phyloP scores from a whole-genome alignment of 2,329 filamentous ascomycete genomes.

The Aspergillus pseudoglaucus region DNA sequence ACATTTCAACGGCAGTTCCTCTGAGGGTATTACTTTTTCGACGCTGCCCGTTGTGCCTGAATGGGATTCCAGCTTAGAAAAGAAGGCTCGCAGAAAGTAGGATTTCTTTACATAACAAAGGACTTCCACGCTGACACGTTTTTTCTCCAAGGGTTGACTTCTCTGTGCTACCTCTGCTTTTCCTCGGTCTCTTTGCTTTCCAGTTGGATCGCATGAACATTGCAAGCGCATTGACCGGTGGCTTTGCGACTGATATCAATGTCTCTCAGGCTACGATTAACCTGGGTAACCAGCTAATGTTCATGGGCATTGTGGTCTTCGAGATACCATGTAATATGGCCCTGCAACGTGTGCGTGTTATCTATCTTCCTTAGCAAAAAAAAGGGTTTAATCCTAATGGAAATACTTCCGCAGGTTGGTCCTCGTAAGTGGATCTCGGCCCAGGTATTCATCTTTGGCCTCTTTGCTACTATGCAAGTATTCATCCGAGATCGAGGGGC shows the following conservation, averaged over 20 bases:
- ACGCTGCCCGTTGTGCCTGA: neutral
- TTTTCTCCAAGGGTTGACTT: slow-evolving; percentile 9
- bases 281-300: neutral
- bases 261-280: neutral
- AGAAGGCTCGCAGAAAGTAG: neutral
- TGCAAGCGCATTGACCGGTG: slow-evolving; percentile 43
- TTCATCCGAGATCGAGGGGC: slow-evolving; percentile 39
- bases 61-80: neutral
- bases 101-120: neutral
- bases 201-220: slow-evolving; percentile 47
- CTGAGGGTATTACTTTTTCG: neutral
- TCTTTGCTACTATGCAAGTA: slow-evolving; percentile 26
- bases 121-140: neutral
- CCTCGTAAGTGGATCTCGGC: neutral
- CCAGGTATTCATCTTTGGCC: neutral
- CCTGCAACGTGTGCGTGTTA: neutral
- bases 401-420: neutral
- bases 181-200: slow-evolving; percentile 36
- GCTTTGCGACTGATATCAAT: slow-evolving; percentile 37
- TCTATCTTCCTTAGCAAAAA: neutral
- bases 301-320: neutral
- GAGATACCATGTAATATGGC: neutral
- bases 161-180: slow-evolving; percentile 38
- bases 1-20: neutral
- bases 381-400: neutral